Evolutionary conservation across 257 asterid species (phyloP).

Genomic region (Primulina eburnea): DNA sequence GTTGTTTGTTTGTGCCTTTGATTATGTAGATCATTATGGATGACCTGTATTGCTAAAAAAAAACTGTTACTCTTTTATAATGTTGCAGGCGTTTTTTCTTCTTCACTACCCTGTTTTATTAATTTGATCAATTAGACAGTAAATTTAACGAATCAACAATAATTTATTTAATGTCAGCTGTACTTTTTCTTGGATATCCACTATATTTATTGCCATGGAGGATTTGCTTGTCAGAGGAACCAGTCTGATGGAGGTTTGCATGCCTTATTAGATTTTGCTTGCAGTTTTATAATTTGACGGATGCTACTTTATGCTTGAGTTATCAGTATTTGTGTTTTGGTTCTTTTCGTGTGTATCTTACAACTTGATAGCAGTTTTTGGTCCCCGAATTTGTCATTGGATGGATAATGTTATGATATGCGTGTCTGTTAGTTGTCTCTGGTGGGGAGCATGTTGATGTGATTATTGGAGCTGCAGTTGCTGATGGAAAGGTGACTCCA

Average conservation of each 20-base stretch:
- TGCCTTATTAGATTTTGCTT: constrained; percentile 10
- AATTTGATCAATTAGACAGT: constrained; percentile 1
- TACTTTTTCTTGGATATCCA: neutral
- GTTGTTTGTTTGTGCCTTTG: neutral
- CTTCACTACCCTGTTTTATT: constrained; percentile 19
- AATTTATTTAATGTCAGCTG: neutral
- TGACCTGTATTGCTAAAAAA: neutral
- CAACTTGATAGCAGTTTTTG: neutral
- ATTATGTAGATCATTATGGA: constrained; percentile 7
- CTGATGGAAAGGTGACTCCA: constrained; percentile 99
- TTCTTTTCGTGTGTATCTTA: constrained; percentile 8
- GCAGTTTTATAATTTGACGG: constrained; percentile 14
- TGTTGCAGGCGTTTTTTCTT: neutral
- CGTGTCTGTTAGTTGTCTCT: constrained; percentile 65
- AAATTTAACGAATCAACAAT: constrained; percentile 5
- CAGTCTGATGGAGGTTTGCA: neutral
- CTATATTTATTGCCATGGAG: neutral
- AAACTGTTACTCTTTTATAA: neutral
- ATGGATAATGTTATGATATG: constrained; percentile 27
- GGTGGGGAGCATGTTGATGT: constrained; percentile 98
- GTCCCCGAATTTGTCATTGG: constrained; percentile 16
- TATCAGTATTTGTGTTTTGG: constrained; percentile 7
- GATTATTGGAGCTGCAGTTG: constrained; percentile 98
- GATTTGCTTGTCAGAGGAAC: neutral
- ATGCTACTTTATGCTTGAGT: neutral